phyloP scores from a whole-genome alignment of 2,329 filamentous ascomycete genomes.

The Sordariomycetes sp. region DNA sequence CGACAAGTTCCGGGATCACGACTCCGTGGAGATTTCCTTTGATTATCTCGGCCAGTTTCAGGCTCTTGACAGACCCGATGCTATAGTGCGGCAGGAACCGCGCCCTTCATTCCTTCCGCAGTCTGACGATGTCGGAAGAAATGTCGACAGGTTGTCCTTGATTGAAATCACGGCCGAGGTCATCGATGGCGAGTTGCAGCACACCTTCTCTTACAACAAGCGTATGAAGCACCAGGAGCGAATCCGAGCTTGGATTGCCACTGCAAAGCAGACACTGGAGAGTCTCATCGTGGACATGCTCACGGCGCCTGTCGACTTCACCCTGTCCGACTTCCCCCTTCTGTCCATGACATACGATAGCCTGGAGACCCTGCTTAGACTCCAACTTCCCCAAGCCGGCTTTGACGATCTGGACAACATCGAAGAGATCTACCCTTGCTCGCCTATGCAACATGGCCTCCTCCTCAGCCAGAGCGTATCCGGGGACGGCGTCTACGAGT shows the following conservation, averaged over 20 bases:
- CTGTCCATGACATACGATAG: slow-evolving; percentile 12
- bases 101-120: no score
- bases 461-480: slow-evolving; percentile 15
- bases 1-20: no score
- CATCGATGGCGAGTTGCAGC: background rate
- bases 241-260: background rate
- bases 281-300: background rate
- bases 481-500: background rate
- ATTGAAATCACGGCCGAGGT: slow-evolving; percentile 4
- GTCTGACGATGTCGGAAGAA: background rate
- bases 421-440: slow-evolving; percentile 20
- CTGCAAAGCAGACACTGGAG: background rate
- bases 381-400: no score
- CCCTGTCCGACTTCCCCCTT: slow-evolving; percentile 19
- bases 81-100: no score
- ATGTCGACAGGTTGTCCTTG: slow-evolving; percentile 7
- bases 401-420: slow-evolving; percentile 20
- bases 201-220: background rate
- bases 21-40: no score
- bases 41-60: no score
- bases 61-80: no score
- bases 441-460: slow-evolving; percentile 22
- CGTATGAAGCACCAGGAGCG: background rate
- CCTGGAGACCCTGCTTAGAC: background rate
- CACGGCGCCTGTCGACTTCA: slow-evolving; percentile 9